Evolutionary conservation across 75 land plant genomes (phyloP).

Genomic region (Picea glauca): DNA sequence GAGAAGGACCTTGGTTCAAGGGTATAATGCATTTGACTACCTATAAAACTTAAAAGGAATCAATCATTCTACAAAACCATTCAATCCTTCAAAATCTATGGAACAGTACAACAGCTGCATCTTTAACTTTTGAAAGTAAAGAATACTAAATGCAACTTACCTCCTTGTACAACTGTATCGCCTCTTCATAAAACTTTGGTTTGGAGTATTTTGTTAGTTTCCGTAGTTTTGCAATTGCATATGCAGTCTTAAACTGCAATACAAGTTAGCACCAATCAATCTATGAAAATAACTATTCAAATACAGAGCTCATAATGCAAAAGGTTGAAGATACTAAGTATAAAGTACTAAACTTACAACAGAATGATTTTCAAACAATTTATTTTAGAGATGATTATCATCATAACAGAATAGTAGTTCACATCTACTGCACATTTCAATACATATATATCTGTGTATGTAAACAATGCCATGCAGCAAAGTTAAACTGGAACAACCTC

Average conservation of each 20-base stretch:
- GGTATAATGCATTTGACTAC: not conserved
- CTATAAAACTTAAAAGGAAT: not conserved
- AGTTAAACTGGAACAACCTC: too few relatives aligned
- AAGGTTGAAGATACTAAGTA: not conserved
- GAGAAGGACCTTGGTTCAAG: too few relatives aligned
- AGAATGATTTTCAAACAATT: not conserved
- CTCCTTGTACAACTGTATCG: conserved; percentile 77
- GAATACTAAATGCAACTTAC: conserved; percentile 20
- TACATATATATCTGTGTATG: not conserved
- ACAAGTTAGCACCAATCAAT: not conserved
- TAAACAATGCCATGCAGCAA: too few relatives aligned
- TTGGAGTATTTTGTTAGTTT: conserved; percentile 63
- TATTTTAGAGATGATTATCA: not conserved
- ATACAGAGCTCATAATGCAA: not conserved
- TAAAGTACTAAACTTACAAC: not conserved
- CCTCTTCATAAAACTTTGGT: conserved; percentile 66
- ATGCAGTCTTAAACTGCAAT: conserved; percentile 80
- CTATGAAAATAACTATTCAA: not conserved
- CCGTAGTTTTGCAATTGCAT: conserved; percentile 75
- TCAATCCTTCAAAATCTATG: not conserved
- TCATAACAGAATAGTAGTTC: not conserved
- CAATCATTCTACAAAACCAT: not conserved
- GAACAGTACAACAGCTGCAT: not conserved
- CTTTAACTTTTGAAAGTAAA: not conserved
- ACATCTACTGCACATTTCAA: not conserved